These are phyloP conservation scores for Discostella pseudostelligera DNA, from an alignment of 108 stramenopile genomes.

Conservation along the genomic window DNA sequence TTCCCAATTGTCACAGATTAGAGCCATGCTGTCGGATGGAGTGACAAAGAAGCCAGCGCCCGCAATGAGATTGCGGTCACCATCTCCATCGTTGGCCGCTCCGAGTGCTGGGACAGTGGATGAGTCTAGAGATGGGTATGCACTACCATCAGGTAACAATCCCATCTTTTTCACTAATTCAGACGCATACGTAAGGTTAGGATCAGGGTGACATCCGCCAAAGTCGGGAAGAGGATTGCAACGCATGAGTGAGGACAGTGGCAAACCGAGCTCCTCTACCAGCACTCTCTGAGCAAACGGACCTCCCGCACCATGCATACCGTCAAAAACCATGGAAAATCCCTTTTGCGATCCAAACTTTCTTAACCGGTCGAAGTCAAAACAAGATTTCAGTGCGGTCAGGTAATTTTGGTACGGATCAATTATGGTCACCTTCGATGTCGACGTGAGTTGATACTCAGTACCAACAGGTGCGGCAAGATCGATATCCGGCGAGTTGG, in stretches of 20 bases:
- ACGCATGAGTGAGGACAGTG: slow-evolving; percentile 77
- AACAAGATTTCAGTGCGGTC: slow-evolving; percentile 81
- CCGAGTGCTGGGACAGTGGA: slow-evolving; percentile 80
- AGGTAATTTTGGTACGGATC: slow-evolving; percentile 87
- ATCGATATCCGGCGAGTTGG: slow-evolving; percentile 60
- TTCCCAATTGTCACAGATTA: slow-evolving; percentile 96
- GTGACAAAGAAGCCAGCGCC: slow-evolving; percentile 98
- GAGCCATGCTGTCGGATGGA: slow-evolving; percentile 96
- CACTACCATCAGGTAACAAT: slow-evolving; percentile 78
- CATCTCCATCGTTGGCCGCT: slow-evolving; percentile 99
- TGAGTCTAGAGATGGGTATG: slow-evolving; percentile 42
- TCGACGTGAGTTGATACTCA: slow-evolving; percentile 51
- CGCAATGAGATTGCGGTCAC: slow-evolving; percentile 98
- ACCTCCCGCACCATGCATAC: slow-evolving; percentile 99
- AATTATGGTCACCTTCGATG: slow-evolving; percentile 81
- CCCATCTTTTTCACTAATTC: slow-evolving; percentile 94
- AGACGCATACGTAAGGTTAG: slow-evolving; percentile 96
- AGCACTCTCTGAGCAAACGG: slow-evolving; percentile 92
- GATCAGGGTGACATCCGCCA: slow-evolving; percentile 97
- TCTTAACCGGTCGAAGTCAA: slow-evolving; percentile 89
- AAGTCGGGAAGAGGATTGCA: slow-evolving; percentile 95
- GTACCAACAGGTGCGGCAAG: slow-evolving; percentile 67
- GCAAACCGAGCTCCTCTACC: slow-evolving; percentile 90
- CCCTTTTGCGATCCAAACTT: slow-evolving; percentile 71
- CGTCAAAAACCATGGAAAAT: slow-evolving; percentile 94